Evolutionary conservation across 176 grass and related monocot genomes (phyloP).

Genomic region (Musa beccarii): DNA sequence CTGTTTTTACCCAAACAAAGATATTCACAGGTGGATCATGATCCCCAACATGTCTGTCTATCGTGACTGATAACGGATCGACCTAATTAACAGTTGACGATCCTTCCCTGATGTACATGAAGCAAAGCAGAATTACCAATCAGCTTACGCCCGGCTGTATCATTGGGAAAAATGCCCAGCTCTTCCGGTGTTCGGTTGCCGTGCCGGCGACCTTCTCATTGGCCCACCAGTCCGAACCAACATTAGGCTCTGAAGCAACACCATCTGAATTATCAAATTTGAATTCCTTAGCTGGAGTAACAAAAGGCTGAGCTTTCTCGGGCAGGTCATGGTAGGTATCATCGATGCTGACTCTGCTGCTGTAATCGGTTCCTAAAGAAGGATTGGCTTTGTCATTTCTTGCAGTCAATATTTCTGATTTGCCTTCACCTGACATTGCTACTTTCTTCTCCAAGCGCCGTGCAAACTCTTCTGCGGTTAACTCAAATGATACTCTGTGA

Average conservation of each 20-base stretch:
- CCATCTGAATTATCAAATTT: slow-evolving; percentile 67
- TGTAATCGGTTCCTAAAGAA: slow-evolving; percentile 27
- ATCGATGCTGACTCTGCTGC: slow-evolving; percentile 31
- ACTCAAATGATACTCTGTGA: slow-evolving; percentile 77
- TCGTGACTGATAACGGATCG: neutral
- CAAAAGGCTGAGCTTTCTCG: slow-evolving; percentile 54
- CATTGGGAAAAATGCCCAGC: slow-evolving; percentile 72
- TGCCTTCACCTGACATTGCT: slow-evolving; percentile 36
- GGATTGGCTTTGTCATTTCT: neutral
- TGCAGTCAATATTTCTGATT: slow-evolving; percentile 30
- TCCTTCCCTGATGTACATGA: too few relatives aligned
- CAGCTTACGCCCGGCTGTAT: slow-evolving; percentile 60
- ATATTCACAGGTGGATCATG: slow-evolving; percentile 5
- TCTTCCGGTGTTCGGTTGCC: slow-evolving; percentile 37
- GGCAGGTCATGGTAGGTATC: slow-evolving; percentile 76
- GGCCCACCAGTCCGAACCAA: slow-evolving; percentile 72
- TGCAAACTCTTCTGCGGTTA: slow-evolving; percentile 76
- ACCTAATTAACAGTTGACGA: too few relatives aligned
- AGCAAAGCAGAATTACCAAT: slow-evolving; percentile 20
- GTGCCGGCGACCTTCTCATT: slow-evolving; percentile 57
- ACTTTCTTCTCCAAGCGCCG: slow-evolving; percentile 80
- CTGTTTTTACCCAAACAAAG: neutral
- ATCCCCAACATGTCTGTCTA: neutral
- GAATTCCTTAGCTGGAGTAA: slow-evolving; percentile 71
- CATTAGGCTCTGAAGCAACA: slow-evolving; percentile 22